A percentile compares a stretch with the other conserved stretches of the same genome.
Evolutionary conservation across 1,284 basidiomycete species (phyloP).

Genomic region (Fomitopsis betulina): DNA sequence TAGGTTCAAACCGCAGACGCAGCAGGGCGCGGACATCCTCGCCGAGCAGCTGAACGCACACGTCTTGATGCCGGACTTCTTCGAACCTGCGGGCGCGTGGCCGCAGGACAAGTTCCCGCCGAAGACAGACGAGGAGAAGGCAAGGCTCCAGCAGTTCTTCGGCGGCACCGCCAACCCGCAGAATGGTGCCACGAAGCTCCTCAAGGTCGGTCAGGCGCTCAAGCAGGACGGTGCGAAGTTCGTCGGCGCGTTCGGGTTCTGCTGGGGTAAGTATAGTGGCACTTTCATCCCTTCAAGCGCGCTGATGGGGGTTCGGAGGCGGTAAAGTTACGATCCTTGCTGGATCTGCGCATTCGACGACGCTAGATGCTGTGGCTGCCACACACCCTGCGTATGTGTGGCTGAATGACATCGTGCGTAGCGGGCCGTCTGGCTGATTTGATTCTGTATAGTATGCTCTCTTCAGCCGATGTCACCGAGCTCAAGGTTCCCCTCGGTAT

Average conservation of each 20-base stretch:
- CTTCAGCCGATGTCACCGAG: slow-evolving; percentile 44
- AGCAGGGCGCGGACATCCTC: slow-evolving; percentile 61
- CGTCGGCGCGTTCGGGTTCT: slow-evolving; percentile 52
- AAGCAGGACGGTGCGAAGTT: slow-evolving; percentile 42
- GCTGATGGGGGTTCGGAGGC: slow-evolving; percentile 25
- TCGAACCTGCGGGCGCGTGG: slow-evolving; percentile 49
- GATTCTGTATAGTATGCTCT: slow-evolving; percentile 44
- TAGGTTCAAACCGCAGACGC: slow-evolving; percentile 53
- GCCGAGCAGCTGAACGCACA: slow-evolving; percentile 44
- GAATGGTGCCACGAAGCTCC: slow-evolving; percentile 40
- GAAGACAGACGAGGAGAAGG: slow-evolving; percentile 43
- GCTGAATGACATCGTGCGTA: not conserved
- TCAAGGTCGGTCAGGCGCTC: slow-evolving; percentile 40
- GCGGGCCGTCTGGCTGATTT: not conserved
- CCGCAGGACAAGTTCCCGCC: slow-evolving; percentile 50
- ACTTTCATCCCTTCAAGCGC: not conserved
- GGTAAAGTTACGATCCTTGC: slow-evolving; percentile 50
- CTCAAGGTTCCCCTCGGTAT: slow-evolving; percentile 53
- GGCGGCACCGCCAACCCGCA: slow-evolving; percentile 43
- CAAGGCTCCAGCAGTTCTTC: slow-evolving; percentile 51
- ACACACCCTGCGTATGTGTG: slow-evolving; percentile 50
- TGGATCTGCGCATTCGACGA: slow-evolving; percentile 30
- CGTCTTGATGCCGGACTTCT: slow-evolving; percentile 66
- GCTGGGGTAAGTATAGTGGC: slow-evolving; percentile 43
- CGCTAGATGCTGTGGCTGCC: slow-evolving; percentile 46